Evolutionary conservation across 495 filamentous ascomycete species (phyloP).

Genomic region (Daldinia vernicosa): DNA sequence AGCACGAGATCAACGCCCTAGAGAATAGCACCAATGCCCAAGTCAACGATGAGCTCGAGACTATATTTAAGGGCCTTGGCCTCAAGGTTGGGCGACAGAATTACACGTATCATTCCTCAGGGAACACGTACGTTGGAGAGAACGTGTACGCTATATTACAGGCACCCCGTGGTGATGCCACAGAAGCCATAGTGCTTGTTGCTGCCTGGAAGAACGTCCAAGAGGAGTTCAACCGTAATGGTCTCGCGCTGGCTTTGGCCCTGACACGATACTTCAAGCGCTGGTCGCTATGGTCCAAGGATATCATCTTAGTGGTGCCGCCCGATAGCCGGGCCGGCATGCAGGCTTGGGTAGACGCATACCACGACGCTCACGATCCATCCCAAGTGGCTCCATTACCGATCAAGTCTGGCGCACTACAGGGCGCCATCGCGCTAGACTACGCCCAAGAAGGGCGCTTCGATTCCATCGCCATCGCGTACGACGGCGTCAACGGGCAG

Average conservation of each 20-base stretch:
- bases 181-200: constrained; percentile 92
- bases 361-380: constrained; percentile 84
- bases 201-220: constrained; percentile 88
- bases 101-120: constrained; percentile 78
- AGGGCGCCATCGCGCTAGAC: constrained; percentile 93
- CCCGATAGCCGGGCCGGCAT: constrained; percentile 89
- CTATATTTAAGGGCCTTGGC: constrained; percentile 77
- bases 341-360: constrained; percentile 97
- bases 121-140: constrained; percentile 78
- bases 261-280: constrained; percentile 94
- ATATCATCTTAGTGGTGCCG: constrained; percentile 92
- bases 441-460: constrained; percentile 86
- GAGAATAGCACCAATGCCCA: constrained; percentile 60
- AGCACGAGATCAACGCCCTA: constrained; percentile 78
- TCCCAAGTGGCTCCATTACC: constrained; percentile 76
- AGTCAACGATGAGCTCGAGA: constrained; percentile 73
- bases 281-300: constrained; percentile 98
- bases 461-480: constrained; percentile 86
- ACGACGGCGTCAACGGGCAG: constrained; percentile 96
- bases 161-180: constrained; percentile 95
- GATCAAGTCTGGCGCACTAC: constrained; percentile 89
- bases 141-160: constrained; percentile 96
- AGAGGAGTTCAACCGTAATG: constrained; percentile 81
- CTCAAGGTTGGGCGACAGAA: constrained; percentile 86
- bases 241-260: constrained; percentile 83